Evolutionary conservation across 257 asterid genomes (phyloP), one percentile per base, ranked within the genome.

Genomic region (Solanum arcanum): DNA sequence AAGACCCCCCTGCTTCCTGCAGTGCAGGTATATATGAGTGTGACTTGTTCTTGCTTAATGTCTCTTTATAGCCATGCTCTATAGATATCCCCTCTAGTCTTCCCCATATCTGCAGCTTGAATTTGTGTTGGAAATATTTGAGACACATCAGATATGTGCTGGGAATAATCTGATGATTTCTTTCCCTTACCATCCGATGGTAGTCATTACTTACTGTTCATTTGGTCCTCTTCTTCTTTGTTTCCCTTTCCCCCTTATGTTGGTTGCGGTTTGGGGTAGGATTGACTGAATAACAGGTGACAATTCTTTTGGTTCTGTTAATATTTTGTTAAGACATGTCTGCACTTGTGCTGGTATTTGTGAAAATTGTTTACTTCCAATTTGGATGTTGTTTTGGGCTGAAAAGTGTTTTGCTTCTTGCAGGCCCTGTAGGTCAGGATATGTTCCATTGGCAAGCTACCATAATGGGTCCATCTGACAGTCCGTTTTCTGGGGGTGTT

Each of bases 381-480:
- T 39, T 25, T 78, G 39, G 27, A 29, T 46, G 4, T 9, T 11
- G 39, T 78, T 13, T 78, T 78, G 31, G 25, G 46, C 64, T 46
- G 39, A 46, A 44, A 33, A n/a, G 3, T 16, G 66, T 5, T 52
- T 49, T 10, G 42, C 62, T 77, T 78, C 70, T 88, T 49, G 87
- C 76, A 95, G 98, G 98, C 41, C 97, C 97, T 73, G 94, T 94
- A 49, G 98, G 95, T 37, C 93, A 91, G 83, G 98, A 95, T 84
- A 94, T 93, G 94, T 94, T 94, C 89, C 95, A 93, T 37, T 94
- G 96, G 96, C 96, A 93, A 89, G 98, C 98, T 83, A 94, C 98
- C 41, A 94, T 94, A 80, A 94, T 94, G 96, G 96, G 96, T 88
- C 98, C 98, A 56, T 74, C 94, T 1, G 98, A 93, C 46, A 93